phyloP scores from a whole-genome alignment of 306 rosid species.

The Trichosanthes truncata region DNA sequence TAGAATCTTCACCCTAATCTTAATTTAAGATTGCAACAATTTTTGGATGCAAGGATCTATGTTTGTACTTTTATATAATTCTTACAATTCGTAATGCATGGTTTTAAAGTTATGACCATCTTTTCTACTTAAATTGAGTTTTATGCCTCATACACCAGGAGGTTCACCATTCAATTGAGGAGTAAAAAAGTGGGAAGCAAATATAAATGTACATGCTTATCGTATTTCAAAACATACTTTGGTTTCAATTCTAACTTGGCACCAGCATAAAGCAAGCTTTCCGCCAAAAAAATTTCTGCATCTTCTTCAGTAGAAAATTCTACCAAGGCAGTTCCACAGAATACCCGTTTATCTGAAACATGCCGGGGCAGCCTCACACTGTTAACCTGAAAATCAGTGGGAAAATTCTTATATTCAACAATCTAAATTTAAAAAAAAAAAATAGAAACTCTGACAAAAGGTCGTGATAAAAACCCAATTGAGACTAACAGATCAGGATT shows the following conservation, averaged over 20 bases:
- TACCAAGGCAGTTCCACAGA: conserved; percentile 72
- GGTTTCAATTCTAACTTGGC: conserved; percentile 50
- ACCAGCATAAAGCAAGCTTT: conserved; percentile 48
- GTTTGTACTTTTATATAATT: background rate
- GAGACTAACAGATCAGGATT: background rate
- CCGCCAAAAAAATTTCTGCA: conserved; percentile 33
- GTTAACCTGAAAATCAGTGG: conserved; percentile 46
- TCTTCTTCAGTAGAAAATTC: conserved; percentile 75
- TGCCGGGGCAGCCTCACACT: conserved; percentile 85
- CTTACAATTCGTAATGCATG: background rate
- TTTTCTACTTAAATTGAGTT: background rate
- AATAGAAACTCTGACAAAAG: background rate
- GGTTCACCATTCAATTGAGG: background rate
- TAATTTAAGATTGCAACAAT: background rate
- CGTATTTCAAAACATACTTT: conserved; percentile 20
- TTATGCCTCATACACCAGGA: background rate
- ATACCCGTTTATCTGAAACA: conserved; percentile 67
- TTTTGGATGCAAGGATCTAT: background rate
- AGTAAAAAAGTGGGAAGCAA: background rate
- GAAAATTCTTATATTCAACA: background rate
- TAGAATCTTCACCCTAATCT: background rate
- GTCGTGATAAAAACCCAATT: background rate
- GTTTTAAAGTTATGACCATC: background rate
- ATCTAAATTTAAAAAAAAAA: background rate
- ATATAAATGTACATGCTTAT: background rate